These are phyloP conservation scores for Rhizopogon roseolus DNA, from an alignment of 768 basidiomycete species.

Conservation along the genomic window DNA sequence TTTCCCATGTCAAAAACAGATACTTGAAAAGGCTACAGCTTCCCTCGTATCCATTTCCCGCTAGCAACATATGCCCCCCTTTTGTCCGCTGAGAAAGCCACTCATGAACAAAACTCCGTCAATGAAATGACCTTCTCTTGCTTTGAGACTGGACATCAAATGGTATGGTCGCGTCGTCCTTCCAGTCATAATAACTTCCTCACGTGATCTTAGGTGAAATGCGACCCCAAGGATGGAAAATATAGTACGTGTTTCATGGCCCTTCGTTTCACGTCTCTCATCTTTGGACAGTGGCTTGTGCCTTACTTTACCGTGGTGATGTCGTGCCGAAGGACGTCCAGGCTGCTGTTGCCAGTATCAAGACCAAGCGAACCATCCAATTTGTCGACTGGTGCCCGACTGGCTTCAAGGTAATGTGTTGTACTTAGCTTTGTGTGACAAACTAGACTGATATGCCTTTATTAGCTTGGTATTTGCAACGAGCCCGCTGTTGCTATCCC, in stretches of 20 bases:
- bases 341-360: constrained; percentile 88
- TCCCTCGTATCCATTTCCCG: constrained; percentile 99
- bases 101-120: constrained; percentile 96
- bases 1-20: constrained; percentile 3
- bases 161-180: constrained; percentile 46
- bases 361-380: constrained; percentile 97
- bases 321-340: constrained; percentile 97
- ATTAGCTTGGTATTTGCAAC: constrained; percentile 91
- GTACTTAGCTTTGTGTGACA: background rate
- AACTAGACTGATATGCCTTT: constrained; percentile 18
- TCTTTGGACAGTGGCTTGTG: constrained; percentile 71
- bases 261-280: constrained; percentile 7
- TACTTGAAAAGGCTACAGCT: constrained; percentile 38
- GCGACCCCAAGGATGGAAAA: constrained; percentile 97
- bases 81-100: constrained; percentile 91
- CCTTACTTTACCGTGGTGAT: constrained; percentile 90
- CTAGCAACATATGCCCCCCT: constrained; percentile 95
- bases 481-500: constrained; percentile 91
- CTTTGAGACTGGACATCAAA: constrained; percentile 95
- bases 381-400: constrained; percentile 99
- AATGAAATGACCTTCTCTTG: constrained; percentile 98
- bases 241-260: constrained; percentile 64
- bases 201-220: constrained; percentile 48
- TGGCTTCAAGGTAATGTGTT: constrained; percentile 71
- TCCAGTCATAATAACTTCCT: background rate